These are phyloP conservation scores for Epichloe sylvatica DNA, from an alignment of 2,329 filamentous ascomycete species.

Conservation along the genomic window DNA sequence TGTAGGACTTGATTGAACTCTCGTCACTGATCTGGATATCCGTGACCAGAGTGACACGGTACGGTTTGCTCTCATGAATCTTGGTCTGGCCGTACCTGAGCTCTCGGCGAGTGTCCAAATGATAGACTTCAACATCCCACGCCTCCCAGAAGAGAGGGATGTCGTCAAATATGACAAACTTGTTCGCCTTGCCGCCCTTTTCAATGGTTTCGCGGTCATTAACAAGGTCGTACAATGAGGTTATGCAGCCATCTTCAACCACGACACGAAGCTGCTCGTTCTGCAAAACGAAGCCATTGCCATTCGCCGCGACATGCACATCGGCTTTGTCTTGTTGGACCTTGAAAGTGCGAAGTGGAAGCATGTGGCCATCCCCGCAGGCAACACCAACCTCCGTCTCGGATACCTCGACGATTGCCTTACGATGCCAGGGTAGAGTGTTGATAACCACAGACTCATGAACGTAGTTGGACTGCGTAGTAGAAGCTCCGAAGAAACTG, in stretches of 20 bases:
- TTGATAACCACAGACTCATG: conserved; percentile 55
- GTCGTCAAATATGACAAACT: conserved; percentile 90
- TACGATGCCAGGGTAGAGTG: conserved; percentile 74
- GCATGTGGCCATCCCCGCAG: conserved; percentile 39
- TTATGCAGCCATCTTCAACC: conserved; percentile 64
- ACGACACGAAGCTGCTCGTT: conserved; percentile 65
- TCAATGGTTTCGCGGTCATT: conserved; percentile 67
- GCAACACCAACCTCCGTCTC: conserved; percentile 39
- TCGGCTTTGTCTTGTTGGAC: conserved; percentile 27
- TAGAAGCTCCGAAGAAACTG: conserved; percentile 48
- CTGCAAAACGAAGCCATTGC: conserved; percentile 57
- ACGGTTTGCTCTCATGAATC: conserved; percentile 56
- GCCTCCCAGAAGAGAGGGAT: conserved; percentile 96
- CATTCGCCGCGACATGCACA: conserved; percentile 37
- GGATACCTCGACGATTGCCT: conserved; percentile 55
- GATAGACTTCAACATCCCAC: conserved; percentile 96
- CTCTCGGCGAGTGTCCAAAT: conserved; percentile 73
- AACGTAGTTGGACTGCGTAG: conserved; percentile 25
- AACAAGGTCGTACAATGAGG: conserved; percentile 64
- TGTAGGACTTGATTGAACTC: conserved; percentile 75
- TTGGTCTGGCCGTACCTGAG: conserved; percentile 53
- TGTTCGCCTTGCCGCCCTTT: conserved; percentile 63
- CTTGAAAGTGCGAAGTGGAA: conserved; percentile 38
- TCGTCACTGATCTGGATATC: conserved; percentile 77
- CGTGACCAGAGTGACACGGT: conserved; percentile 70